Evolutionary conservation across 257 asterid genomes (phyloP).

Genomic region (Solanum okadae): DNA sequence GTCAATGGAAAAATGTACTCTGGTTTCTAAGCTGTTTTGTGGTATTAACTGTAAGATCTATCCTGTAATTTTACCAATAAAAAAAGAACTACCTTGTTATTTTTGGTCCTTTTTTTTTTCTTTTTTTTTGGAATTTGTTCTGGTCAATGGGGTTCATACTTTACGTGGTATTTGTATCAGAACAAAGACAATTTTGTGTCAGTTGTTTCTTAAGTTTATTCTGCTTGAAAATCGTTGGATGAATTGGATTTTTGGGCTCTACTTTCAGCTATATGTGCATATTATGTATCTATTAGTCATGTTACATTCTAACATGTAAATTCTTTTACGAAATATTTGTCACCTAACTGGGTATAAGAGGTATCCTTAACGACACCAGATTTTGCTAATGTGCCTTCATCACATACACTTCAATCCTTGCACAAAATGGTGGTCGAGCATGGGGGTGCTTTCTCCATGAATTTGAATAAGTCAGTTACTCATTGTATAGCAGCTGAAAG

Average conservation of each 20-base stretch:
- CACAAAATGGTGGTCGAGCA: conserved; percentile 91
- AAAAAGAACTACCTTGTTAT: neutral
- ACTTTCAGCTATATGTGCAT: neutral
- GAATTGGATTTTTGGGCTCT: neutral
- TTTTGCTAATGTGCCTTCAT: conserved; percentile 70
- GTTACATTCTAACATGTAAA: neutral
- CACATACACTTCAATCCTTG: conserved; percentile 61
- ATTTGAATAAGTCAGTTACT: conserved; percentile 81
- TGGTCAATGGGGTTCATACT: neutral
- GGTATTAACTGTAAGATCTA: neutral
- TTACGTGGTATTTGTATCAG: neutral
- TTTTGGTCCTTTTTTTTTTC: neutral
- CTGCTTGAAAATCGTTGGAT: neutral
- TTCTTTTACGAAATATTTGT: neutral
- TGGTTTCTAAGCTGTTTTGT: neutral
- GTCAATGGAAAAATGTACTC: neutral
- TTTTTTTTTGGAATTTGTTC: neutral
- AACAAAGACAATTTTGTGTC: neutral
- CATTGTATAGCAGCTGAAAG: conserved; percentile 84
- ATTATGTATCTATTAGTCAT: neutral
- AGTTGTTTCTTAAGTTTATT: neutral
- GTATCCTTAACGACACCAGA: conserved; percentile 63
- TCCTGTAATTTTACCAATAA: neutral
- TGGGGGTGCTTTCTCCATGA: conserved; percentile 95
- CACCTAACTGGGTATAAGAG: neutral